Conservation (phyloP, 768 basidiomycete species). For the Thelephora ganbajun region DNA sequence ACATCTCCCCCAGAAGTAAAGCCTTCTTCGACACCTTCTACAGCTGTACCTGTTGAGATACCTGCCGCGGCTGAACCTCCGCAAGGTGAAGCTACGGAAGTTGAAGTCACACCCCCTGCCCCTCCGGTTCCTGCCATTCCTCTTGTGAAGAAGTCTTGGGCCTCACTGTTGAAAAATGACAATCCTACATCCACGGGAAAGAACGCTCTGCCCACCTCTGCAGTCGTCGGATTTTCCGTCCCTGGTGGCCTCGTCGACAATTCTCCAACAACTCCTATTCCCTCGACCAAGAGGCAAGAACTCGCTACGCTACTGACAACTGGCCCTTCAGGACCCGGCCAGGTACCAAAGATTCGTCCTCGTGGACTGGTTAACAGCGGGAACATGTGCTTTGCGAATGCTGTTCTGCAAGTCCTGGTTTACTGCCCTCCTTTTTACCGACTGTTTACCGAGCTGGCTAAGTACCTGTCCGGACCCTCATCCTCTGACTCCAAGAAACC, state of each 20-base stretch:
- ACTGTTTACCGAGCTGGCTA: constrained; percentile 61
- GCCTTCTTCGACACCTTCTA: constrained; percentile 6
- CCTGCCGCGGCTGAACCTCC: constrained; percentile 14
- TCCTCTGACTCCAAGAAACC: constrained; percentile 17
- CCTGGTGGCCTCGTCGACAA: constrained; percentile 27
- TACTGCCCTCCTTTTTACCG: constrained; percentile 81
- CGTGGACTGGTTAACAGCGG: constrained; percentile 87
- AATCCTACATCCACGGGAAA: constrained; percentile 24
- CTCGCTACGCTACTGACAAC: constrained; percentile 40
- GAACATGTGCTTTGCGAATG: constrained; percentile 97
- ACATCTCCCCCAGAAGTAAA: constrained; percentile 13
- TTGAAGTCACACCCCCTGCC: neutral
- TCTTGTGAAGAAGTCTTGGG: constrained; percentile 55
- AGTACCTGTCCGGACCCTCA: constrained; percentile 26
- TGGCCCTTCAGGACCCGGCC: constrained; percentile 15
- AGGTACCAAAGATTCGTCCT: constrained; percentile 30
- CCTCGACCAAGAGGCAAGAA: constrained; percentile 21
- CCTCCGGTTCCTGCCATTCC: constrained; percentile 11
- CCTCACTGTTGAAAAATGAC: constrained; percentile 46
- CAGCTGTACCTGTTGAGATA: constrained; percentile 3
- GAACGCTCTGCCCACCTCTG: constrained; percentile 51
- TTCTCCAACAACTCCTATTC: constrained; percentile 13
- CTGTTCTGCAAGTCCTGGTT: constrained; percentile 80
- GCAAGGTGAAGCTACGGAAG: constrained; percentile 8
- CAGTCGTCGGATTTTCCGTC: constrained; percentile 62